phyloP scores from a whole-genome alignment of 2,329 filamentous ascomycete species.

The Aureobasidium mangrovei region DNA sequence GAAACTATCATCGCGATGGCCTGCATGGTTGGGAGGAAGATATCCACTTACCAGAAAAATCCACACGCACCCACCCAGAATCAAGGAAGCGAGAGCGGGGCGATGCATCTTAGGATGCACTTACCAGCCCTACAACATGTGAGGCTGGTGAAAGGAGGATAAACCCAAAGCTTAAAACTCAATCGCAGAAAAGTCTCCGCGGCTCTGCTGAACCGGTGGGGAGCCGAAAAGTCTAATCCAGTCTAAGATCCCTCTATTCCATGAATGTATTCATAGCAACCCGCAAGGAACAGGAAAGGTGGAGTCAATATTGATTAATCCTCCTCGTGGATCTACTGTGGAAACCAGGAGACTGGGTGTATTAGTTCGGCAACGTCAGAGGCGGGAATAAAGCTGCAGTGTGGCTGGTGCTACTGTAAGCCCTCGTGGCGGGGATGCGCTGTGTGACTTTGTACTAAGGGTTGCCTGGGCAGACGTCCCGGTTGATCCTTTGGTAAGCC shows the following conservation, averaged over 20 bases:
- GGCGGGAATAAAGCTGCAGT: constrained; percentile 6
- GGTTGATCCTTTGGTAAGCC: no score
- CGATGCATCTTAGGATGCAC: not conserved
- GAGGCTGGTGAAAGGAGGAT: not conserved
- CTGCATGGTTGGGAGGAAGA: constrained; percentile 4
- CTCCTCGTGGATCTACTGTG: not conserved
- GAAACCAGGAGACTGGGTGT: not conserved
- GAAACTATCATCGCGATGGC: not conserved
- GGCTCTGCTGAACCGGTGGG: not conserved
- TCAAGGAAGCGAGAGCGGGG: constrained; percentile 1
- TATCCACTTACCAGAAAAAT: not conserved
- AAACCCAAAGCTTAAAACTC: no score
- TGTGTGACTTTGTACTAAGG: not conserved
- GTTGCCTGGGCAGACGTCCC: not conserved
- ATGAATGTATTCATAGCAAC: not conserved
- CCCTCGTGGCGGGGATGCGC: not conserved
- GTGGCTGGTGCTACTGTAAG: not conserved
- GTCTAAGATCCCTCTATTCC: not conserved
- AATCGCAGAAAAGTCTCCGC: not conserved
- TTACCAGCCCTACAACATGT: no score
- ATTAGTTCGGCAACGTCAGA: not conserved
- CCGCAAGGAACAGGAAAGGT: not conserved
- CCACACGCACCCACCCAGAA: not conserved
- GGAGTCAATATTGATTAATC: not conserved
- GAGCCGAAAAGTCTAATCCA: not conserved